Evolutionary conservation across 2,329 filamentous ascomycete species (phyloP), one percentile per base, ranked within the genome.

Genomic region (Talaromyces sp.): DNA sequence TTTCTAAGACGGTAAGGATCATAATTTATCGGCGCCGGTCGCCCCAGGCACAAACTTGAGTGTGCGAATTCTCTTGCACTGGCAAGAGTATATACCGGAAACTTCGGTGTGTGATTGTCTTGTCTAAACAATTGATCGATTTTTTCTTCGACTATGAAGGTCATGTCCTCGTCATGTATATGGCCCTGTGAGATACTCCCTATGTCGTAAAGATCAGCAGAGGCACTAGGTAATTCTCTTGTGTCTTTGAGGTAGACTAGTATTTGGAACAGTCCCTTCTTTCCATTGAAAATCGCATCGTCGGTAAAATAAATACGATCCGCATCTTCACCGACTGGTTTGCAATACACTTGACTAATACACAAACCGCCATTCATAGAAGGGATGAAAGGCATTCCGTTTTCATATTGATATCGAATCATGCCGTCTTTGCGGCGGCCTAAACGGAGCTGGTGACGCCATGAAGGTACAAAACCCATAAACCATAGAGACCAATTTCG

Each of bases 341-440:
- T 65, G 52, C 70, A 70, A 60, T 74, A 77, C 0, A 74, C 70
- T 56, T 76, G 74, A 2, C 72, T 71, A 11, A 76, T 64, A 26
- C 65, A 70, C 5, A 70, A 50, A 1, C 74, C 73, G 8, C 74
- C 74, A 11, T 64, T 66, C 13, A 66, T 57, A 52, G 76, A 76
- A 11, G 73, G 70, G 63, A 75, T 50, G 19, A 26, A 26, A 4
- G 43, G 19, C 19, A 21, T 64, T 1, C 73, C 72, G 2, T 56
- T 27, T 7, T 58, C 59, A 32, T 71, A 61, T 13, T 65, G 53
- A 54, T 77, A 77, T 29, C 63, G 66, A n/a, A 70, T 67, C 63
- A 73, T 64, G 0, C 71, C 72, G 3, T 67, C 67, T 21, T 69
- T 67, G 19, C 73, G 64, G 17, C 59, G 62, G 4, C 73, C 74